phyloP scores from a whole-genome alignment of 257 asterid species.

The Plectranthus barbatus region DNA sequence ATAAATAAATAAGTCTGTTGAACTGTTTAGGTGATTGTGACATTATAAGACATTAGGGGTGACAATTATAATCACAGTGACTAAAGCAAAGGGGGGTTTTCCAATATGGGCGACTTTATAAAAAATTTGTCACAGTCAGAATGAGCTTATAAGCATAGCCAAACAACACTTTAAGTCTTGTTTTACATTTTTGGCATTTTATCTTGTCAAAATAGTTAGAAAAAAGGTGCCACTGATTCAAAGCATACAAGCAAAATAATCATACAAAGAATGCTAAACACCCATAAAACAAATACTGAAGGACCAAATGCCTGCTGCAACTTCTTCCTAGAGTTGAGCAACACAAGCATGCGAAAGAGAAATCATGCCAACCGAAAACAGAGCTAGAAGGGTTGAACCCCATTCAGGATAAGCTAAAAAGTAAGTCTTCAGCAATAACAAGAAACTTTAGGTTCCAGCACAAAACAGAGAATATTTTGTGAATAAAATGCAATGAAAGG shows the following conservation, averaged over 20 bases:
- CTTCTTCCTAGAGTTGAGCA: not conserved
- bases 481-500: not conserved
- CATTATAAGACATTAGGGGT: too few species aligned
- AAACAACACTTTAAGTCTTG: not conserved
- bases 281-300: not conserved
- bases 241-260: constrained; percentile 1
- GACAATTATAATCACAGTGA: too few species aligned
- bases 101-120: too few species aligned
- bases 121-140: not conserved
- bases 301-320: not conserved
- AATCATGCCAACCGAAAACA: not conserved
- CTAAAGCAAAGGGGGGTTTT: too few species aligned
- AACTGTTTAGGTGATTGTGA: not conserved
- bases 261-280: not conserved
- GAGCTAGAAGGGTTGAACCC: not conserved
- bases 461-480: not conserved
- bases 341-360: not conserved
- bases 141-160: not conserved
- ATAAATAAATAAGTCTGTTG: too few species aligned
- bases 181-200: not conserved
- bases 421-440: not conserved
- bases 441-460: not conserved
- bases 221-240: not conserved
- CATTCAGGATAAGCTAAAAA: not conserved
- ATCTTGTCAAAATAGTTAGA: too few species aligned